Base-by-base conservation (phyloP, 2,329 filamentous ascomycete species). In the Sordariomycetes sp. region DNA sequence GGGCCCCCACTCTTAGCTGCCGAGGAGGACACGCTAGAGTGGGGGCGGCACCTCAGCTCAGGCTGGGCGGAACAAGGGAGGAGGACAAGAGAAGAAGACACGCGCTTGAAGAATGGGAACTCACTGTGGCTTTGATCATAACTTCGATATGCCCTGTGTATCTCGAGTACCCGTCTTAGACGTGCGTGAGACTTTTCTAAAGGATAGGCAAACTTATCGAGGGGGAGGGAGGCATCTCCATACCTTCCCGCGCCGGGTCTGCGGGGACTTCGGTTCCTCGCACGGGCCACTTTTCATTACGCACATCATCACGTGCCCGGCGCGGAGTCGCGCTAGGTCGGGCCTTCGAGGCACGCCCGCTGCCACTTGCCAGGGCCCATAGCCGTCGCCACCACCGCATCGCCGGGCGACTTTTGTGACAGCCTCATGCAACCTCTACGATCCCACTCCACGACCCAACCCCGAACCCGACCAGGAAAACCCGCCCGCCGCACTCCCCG, bases 401-500 rank as follows among this genome's bases (percentile, higher is more conserved):
- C 25, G 52, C 52, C 34, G 25, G 25, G 51, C 51, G 51, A 54
- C 48, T 54, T 54, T 58, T 54, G 52, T 58, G 52, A 54, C 51
- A 58, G 52, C 56, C 56, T 54, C 56, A 58, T 54, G 50, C 51
- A 53, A 34, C 52, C 52, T 39, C 39, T 20, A 6, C 25, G 17
- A 32, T 57, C 56, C 56, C 52, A 45, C 52, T n/a, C 45, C 52
- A 24, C 42, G 56, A n/a, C 51, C 50, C 51, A 36, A 57, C 36
- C 51, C 24, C 56, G 34, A 57, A 57, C 39, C 17, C 20, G 20
- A 50, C 45, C 45, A 50, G 45, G 8, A 50, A 50, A 50, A 22
- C 2, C 28, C 51, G 5, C 51, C 51, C 24, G 79, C 78, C 69
- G 79, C 78, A 66, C 76, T n/a, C 81, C 68, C 79, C 77, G 59